Conservation (phyloP, 2,329 filamentous ascomycete species). For the Exophiala dermatitidis region DNA sequence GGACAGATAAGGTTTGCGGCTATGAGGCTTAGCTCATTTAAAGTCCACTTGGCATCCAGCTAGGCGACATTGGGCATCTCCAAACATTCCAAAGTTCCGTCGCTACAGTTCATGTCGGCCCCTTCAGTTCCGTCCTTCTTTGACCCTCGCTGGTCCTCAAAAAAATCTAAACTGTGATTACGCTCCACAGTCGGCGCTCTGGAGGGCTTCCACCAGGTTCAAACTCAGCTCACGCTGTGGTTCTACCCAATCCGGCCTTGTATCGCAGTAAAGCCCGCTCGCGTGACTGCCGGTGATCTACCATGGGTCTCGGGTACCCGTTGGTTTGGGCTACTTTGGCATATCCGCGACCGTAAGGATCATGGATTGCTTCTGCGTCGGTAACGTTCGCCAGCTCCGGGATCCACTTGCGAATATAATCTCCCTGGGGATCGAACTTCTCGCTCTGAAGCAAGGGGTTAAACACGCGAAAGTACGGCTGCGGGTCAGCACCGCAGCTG, state of each 20-base stretch:
- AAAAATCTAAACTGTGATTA: too few species aligned
- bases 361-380: constrained; percentile 63
- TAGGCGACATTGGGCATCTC: neutral
- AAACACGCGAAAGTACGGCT: constrained; percentile 87
- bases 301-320: constrained; percentile 68
- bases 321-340: constrained; percentile 52
- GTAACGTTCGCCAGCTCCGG: constrained; percentile 55
- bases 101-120: too few species aligned
- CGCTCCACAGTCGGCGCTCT: too few species aligned
- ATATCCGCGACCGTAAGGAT: constrained; percentile 65
- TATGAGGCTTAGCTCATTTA: neutral
- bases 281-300: constrained; percentile 64
- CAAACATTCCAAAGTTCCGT: too few species aligned
- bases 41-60: neutral
- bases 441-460: constrained; percentile 79
- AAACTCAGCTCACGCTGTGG: constrained; percentile 12
- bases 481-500: constrained; percentile 69
- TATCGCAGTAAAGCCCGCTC: constrained; percentile 63
- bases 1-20: neutral
- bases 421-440: constrained; percentile 71
- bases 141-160: too few species aligned
- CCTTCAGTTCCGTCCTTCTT: too few species aligned
- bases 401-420: constrained; percentile 77
- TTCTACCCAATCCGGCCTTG: constrained; percentile 55
- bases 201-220: too few species aligned